Evolutionary conservation across 2,329 filamentous ascomycete species (phyloP).

Genomic region (Nemania bipapillata): DNA sequence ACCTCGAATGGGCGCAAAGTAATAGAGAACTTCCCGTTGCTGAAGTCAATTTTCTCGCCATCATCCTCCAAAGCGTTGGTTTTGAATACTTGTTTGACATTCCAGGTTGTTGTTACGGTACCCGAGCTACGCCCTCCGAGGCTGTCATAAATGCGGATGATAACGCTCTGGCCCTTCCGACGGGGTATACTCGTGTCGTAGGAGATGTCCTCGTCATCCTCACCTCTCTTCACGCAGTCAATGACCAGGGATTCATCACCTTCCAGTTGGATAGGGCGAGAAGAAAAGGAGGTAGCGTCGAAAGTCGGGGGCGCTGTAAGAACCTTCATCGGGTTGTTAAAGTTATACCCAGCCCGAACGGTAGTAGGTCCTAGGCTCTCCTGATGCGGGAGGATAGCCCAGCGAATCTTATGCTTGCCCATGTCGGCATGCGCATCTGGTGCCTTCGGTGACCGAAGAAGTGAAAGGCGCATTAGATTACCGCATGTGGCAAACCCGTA

Average conservation of each 20-base stretch:
- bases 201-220: conserved; percentile 81
- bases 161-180: conserved; percentile 79
- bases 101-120: conserved; percentile 72
- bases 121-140: conserved; percentile 83
- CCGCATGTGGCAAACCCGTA: conserved; percentile 94
- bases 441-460: conserved; percentile 88
- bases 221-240: conserved; percentile 92
- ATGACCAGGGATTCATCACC: conserved; percentile 77
- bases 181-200: conserved; percentile 68
- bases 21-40: conserved; percentile 66
- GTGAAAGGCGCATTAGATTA: conserved; percentile 86
- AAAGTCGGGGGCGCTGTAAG: conserved; percentile 54
- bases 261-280: conserved; percentile 71
- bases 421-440: conserved; percentile 95
- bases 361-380: conserved; percentile 77
- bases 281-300: conserved; percentile 47
- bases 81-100: conserved; percentile 81
- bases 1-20: conserved; percentile 84
- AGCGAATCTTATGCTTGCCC: conserved; percentile 86
- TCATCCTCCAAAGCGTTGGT: conserved; percentile 92
- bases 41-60: conserved; percentile 69
- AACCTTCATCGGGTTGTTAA: conserved; percentile 82
- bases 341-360: conserved; percentile 84
- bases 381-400: conserved; percentile 87
- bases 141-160: conserved; percentile 87